Base-by-base conservation (phyloP, 257 asterid species). In the Ilex aquifolium region DNA sequence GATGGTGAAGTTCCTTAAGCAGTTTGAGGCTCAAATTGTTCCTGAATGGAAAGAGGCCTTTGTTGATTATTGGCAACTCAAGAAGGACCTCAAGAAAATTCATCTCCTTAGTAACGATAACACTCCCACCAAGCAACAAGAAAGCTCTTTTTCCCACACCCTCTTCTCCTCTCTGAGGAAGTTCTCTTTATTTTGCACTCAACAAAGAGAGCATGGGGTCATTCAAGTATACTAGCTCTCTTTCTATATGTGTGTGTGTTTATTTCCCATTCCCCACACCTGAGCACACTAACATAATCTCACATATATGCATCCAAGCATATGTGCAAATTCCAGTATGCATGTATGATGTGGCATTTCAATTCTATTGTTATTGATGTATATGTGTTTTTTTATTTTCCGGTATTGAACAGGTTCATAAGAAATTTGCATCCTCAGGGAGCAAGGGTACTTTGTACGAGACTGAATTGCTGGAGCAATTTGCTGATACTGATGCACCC, bases 1-100 rank as follows among this genome's bases (percentile, higher is more conserved):
- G 54, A 93, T 91, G 96, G 96, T 91, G 83, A 91, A 91, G 66
- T 91, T 91, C 51, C 72, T 87, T 31, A 91, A 86, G 79, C 96
- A 91, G 66, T 91, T 86, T 62, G 98, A 91, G 72, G 96, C 85
- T 1, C 96, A 86, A 58, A 65, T 91, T 56, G 81, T 91, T 54
- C 95, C 96, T 1, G 98, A 91, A 78, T 91, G 98, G 98, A 91
- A 86, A 67, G 98, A 91, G 53, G 98, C 96, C 32, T 91, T 88
- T 57, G 95, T 91, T 16, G 98, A 91, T 64, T 91, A 91, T 63
- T 78, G 84, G 77, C 83, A 80, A 67, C 88, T 91, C 56, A 91
- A 91, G 71, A 83, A 77, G 66, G 88, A 88, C 15, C 72, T 91
- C 74, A 88, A 91, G 84, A 85, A 87, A 77, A 78, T 86, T 57